Base-by-base conservation (phyloP, 345 rosid genomes). In the Salix purpurea region DNA sequence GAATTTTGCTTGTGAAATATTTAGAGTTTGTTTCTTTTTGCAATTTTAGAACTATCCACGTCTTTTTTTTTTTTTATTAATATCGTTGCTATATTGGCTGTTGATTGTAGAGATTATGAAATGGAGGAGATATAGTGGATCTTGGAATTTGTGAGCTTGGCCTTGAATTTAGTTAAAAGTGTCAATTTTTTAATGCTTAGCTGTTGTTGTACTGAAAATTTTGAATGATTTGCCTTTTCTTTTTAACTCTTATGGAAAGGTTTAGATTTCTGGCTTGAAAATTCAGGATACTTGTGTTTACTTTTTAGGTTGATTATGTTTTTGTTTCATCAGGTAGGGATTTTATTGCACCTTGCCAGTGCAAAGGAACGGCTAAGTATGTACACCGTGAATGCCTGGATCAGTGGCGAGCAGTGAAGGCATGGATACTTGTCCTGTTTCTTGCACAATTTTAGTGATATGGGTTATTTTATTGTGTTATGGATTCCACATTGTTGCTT, bases 361-460 rank as follows among this genome's bases (percentile, higher is more conserved):
- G 99, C 85, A 96, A 94, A 85, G 99, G 99, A 79, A 94, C 99
- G 8, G 87, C 97, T 7, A 94, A 94, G 86, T 96, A 94, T 86
- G 99, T 96, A 8, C 99, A 96, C 67, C 94, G 99, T 18, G 97
- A 90, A 73, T 96, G 99, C 79, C 88, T 96, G 87, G 98, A 96
- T 81, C 99, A 96, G 58, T 96, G 99, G 99, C 90, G 99, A 77
- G 95, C 99, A 16, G 89, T 94, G 52, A 90, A 83, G 98, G 99
- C 94, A 82, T 66, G 82, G 32, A 44, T 48, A 3, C 5, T 26
- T 65, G 21, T 37, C 16, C 36, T 30, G 26, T 30, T 76, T 48
- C 34, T 19, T 56, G 26, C 54, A 4, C 40, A 23, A 36, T 48
- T 34, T n/a, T 76, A 34, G 64, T 76, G 36, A 70, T 64, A 44